Percentiles rank a stretch among this genome's conserved stretches.
Conservation (phyloP, 441 rosid genomes). For the Gossypium schwendimanii region DNA sequence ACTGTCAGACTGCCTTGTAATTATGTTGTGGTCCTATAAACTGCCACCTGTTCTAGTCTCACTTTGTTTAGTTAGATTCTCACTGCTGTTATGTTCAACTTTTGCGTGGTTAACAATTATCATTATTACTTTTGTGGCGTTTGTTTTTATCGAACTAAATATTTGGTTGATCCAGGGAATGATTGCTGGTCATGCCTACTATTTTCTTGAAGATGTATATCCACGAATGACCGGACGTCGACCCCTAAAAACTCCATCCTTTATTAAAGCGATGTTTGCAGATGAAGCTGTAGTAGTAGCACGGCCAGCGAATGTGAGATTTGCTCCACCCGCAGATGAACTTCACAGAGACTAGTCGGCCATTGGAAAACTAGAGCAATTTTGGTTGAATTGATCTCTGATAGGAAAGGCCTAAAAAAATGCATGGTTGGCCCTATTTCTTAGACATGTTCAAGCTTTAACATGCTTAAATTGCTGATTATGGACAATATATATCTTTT, state of each 20-base stretch:
- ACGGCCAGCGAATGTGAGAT: slow-evolving; percentile 68
- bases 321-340: slow-evolving; percentile 64
- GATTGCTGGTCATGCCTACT: slow-evolving; percentile 97
- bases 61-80: background rate
- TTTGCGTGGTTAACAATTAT: background rate
- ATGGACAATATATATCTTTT: slow-evolving; percentile 1
- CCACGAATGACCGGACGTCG: slow-evolving; percentile 87
- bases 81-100: background rate
- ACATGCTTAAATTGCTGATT: slow-evolving; percentile 10
- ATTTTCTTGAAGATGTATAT: slow-evolving; percentile 92
- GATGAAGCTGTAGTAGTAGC: slow-evolving; percentile 82
- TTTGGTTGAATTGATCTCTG: slow-evolving; percentile 10
- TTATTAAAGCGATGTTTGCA: slow-evolving; percentile 75
- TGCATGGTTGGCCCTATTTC: background rate
- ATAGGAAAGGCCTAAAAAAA: background rate
- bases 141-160: background rate
- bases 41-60: background rate
- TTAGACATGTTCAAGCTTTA: slow-evolving; percentile 1
- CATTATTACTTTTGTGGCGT: background rate
- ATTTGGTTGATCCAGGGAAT: slow-evolving; percentile 60
- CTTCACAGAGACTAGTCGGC: slow-evolving; percentile 6
- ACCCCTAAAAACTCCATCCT: slow-evolving; percentile 79
- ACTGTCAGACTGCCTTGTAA: background rate
- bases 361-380: background rate
- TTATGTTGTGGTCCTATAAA: background rate